Conservation (phyloP, 306 rosid genomes). For the Herpetospermum pedunculosum region DNA sequence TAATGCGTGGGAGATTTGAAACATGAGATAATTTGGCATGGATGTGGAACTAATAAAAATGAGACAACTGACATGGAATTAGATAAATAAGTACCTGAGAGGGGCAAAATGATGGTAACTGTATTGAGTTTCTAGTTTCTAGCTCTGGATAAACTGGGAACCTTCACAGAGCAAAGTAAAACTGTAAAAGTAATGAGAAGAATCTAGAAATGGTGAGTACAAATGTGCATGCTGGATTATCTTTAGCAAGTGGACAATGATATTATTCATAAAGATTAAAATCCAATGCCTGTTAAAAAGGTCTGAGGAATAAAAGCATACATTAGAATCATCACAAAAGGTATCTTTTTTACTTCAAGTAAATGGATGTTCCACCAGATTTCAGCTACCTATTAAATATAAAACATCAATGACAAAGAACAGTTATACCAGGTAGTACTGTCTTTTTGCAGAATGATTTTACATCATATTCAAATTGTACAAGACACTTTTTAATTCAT, state of each 20-base stretch:
- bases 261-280: neutral
- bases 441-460: neutral
- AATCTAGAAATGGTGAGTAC: neutral
- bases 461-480: neutral
- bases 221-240: neutral
- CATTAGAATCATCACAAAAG: neutral
- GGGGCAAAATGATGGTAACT: constrained; percentile 67
- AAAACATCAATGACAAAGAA: neutral
- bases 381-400: neutral
- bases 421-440: neutral
- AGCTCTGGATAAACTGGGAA: constrained; percentile 78
- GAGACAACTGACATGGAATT: neutral
- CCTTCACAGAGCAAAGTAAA: constrained; percentile 34
- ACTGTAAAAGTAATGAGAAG: neutral
- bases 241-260: neutral
- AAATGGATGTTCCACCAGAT: neutral
- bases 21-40: neutral
- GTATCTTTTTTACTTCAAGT: neutral
- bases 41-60: neutral
- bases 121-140: constrained; percentile 76
- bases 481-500: too few relatives aligned
- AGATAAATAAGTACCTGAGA: constrained; percentile 32
- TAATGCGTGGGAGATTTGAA: neutral
- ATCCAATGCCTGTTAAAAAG: neutral
- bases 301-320: neutral